A percentile compares a stretch with the other conserved stretches of the same genome.
These are phyloP conservation scores for Aphanomyces cochlioides DNA, from an alignment of 352 stramenopile genomes.

Conservation along the genomic window DNA sequence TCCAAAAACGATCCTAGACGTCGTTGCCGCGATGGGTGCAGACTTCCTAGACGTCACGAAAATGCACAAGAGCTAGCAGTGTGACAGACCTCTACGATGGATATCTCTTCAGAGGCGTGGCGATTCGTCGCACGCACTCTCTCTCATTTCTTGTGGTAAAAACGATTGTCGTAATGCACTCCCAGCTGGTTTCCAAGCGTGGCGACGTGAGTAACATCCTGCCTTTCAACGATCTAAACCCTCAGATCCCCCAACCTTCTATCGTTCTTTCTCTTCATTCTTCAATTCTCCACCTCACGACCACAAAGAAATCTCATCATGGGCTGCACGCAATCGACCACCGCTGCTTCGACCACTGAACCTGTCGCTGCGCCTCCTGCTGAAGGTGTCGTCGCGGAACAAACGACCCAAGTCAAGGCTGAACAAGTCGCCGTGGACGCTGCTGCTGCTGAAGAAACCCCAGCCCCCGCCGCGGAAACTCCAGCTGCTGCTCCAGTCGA, in stretches of 20 bases:
- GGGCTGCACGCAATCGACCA: conserved; percentile 28
- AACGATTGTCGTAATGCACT: too few species aligned
- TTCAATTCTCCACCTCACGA: conserved; percentile 4
- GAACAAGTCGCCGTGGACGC: neutral
- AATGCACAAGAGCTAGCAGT: too few species aligned
- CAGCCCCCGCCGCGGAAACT: neutral
- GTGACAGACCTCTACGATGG: too few species aligned
- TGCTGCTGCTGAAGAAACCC: neutral
- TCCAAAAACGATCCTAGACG: too few species aligned
- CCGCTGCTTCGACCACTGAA: neutral
- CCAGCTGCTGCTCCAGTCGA: neutral
- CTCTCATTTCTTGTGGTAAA: too few species aligned
- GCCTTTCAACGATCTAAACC: neutral
- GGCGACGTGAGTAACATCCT: neutral
- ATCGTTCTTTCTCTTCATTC: conserved; percentile 15
- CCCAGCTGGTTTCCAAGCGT: neutral
- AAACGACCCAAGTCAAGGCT: neutral
- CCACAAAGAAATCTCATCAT: conserved; percentile 4
- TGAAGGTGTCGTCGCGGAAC: neutral
- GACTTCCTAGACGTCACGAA: too few species aligned
- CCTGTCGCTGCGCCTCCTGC: neutral
- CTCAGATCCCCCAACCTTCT: neutral
- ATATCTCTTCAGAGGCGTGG: too few species aligned
- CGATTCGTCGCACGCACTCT: too few species aligned
- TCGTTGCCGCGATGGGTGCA: too few species aligned